These are phyloP conservation scores for Discostella stelligeroides DNA, from an alignment of 108 stramenopile genomes.

Conservation along the genomic window DNA sequence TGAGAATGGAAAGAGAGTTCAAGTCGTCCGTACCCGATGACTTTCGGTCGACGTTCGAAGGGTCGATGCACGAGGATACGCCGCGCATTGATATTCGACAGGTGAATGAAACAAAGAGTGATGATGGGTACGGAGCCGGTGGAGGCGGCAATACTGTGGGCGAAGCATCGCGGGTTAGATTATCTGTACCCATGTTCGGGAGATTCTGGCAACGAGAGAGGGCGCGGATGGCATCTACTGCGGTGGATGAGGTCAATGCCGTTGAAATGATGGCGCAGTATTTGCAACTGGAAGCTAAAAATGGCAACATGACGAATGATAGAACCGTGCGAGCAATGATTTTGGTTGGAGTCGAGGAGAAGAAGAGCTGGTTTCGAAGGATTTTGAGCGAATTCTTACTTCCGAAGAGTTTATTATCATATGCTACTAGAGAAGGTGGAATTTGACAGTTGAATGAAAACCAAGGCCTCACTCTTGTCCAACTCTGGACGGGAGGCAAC, in stretches of 20 bases:
- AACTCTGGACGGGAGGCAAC: no score
- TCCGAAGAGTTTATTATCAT: conserved; percentile 35
- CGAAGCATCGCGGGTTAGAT: not conserved
- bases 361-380: conserved; percentile 12
- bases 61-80: conserved; percentile 18
- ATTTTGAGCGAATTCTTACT: conserved; percentile 24
- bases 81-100: conserved; percentile 40
- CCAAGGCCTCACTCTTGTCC: no score
- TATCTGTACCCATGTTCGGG: not conserved
- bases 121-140: not conserved
- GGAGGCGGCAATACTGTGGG: not conserved
- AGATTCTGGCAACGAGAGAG: conserved; percentile 24
- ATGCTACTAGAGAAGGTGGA: conserved; percentile 26
- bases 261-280: conserved; percentile 32
- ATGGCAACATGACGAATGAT: not conserved
- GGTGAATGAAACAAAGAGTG: conserved; percentile 18
- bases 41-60: conserved; percentile 33
- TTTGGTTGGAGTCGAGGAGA: conserved; percentile 21
- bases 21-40: conserved; percentile 50
- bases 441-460: no score
- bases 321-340: conserved; percentile 21
- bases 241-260: conserved; percentile 1
- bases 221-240: not conserved
- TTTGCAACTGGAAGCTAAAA: conserved; percentile 19
- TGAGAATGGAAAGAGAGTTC: conserved; percentile 37